phyloP scores from a whole-genome alignment of 108 stramenopile species.

The Mediolabrus comicus region DNA sequence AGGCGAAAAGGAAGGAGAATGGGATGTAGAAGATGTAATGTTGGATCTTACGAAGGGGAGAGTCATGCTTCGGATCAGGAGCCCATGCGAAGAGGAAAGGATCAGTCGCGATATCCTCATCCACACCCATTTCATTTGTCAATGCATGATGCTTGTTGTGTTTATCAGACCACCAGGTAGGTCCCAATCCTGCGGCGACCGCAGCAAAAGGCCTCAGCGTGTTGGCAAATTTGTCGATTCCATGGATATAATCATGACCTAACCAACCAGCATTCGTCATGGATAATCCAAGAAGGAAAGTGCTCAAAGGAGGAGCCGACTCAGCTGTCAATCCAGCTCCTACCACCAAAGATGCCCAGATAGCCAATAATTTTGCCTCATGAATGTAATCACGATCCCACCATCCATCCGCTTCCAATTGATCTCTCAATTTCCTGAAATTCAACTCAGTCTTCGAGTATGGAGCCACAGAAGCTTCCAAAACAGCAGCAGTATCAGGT shows the following conservation, averaged over 20 bases:
- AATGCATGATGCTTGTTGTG: slow-evolving; percentile 91
- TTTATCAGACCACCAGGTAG: slow-evolving; percentile 88
- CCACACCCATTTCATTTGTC: slow-evolving; percentile 91
- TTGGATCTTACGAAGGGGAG: slow-evolving; percentile 89
- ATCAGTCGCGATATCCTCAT: slow-evolving; percentile 92
- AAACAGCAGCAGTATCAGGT: slow-evolving; percentile 18
- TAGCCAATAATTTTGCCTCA: slow-evolving; percentile 69
- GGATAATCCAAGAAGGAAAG: slow-evolving; percentile 58
- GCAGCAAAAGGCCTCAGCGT: slow-evolving; percentile 70
- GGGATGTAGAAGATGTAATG: slow-evolving; percentile 84
- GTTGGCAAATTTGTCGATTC: slow-evolving; percentile 69
- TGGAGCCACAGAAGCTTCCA: slow-evolving; percentile 51
- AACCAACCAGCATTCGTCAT: slow-evolving; percentile 92
- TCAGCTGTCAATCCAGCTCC: slow-evolving; percentile 58
- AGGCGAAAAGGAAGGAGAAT: slow-evolving; percentile 82
- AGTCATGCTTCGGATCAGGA: slow-evolving; percentile 80
- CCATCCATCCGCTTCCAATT: slow-evolving; percentile 86
- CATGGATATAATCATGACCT: slow-evolving; percentile 93
- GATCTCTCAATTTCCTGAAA: slow-evolving; percentile 74
- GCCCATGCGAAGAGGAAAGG: slow-evolving; percentile 89
- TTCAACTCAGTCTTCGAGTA: slow-evolving; percentile 68
- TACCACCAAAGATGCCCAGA: slow-evolving; percentile 65
- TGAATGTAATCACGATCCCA: slow-evolving; percentile 85
- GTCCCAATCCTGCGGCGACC: slow-evolving; percentile 71
- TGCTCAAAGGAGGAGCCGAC: slow-evolving; percentile 48